phyloP scores from a whole-genome alignment of 2,329 filamentous ascomycete species.

The Botrytis pseudocinerea region DNA sequence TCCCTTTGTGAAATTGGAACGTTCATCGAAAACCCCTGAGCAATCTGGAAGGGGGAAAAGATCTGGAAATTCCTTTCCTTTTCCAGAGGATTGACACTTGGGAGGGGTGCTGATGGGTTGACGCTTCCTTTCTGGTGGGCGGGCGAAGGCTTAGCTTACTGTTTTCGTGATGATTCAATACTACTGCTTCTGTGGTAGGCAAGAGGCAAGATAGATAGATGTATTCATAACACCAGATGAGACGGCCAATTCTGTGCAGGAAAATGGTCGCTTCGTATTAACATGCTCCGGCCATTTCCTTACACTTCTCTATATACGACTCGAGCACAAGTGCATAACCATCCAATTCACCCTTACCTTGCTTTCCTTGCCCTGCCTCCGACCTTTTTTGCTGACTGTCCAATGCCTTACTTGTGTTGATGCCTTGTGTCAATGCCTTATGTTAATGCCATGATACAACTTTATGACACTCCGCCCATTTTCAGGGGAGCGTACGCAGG shows the following conservation, averaged over 20 bases:
- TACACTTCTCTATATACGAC: no score
- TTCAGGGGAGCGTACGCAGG: background rate
- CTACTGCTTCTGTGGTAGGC: background rate
- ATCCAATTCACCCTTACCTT: no score
- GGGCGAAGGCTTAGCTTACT: background rate
- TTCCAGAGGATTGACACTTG: background rate
- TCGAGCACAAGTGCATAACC: background rate
- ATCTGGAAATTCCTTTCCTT: background rate
- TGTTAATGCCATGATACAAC: background rate
- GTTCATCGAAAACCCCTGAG: background rate
- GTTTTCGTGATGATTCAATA: background rate
- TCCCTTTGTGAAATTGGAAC: background rate
- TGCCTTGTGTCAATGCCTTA: background rate
- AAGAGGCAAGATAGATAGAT: no score
- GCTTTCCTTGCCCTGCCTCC: background rate
- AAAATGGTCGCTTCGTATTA: background rate
- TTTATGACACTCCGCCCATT: background rate
- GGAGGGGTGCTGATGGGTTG: background rate
- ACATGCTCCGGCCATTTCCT: background rate
- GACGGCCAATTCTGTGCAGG: no score
- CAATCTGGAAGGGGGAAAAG: background rate
- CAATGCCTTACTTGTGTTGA: background rate
- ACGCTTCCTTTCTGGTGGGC: background rate
- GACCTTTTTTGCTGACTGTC: background rate
- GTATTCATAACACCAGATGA: no score